Percentiles rank a stretch among this genome's conserved stretches.
Conservation (phyloP, 208 protist species). For the Naegleria gruberi region DNA sequence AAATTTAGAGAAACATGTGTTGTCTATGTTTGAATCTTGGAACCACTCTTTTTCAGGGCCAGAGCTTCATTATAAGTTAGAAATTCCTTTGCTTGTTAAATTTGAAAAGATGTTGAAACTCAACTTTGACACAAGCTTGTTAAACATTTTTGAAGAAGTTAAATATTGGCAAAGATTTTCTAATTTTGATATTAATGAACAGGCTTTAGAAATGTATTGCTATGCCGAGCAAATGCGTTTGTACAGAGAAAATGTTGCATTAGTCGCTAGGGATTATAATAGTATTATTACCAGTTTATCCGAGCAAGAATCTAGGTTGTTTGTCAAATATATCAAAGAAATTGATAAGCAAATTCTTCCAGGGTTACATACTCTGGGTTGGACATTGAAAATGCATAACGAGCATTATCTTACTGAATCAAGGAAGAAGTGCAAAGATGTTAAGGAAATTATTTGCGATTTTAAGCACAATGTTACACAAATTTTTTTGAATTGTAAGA, state of each 20-base stretch:
- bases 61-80: conserved; percentile 13
- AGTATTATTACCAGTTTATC: conserved; percentile 72
- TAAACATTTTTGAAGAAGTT: conserved; percentile 85
- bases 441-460: conserved; percentile 77
- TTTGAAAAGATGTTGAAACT: conserved; percentile 47
- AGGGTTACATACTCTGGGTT: conserved; percentile 82
- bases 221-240: conserved; percentile 79
- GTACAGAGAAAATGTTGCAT: conserved; percentile 87
- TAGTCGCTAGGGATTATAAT: conserved; percentile 90
- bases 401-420: conserved; percentile 89
- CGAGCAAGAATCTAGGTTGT: conserved; percentile 79
- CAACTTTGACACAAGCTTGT: conserved; percentile 84
- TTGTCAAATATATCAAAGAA: conserved; percentile 74
- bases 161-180: conserved; percentile 76
- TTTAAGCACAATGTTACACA: conserved; percentile 78
- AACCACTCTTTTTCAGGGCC: conserved; percentile 13
- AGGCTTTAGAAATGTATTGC: conserved; percentile 69
- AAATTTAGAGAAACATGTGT: conserved; percentile 35
- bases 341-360: conserved; percentile 79
- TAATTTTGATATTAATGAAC: conserved; percentile 66
- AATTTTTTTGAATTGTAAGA: conserved; percentile 72
- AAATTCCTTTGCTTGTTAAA: conserved; percentile 24
- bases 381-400: conserved; percentile 82
- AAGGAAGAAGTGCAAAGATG: conserved; percentile 61
- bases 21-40: conserved; percentile 32